phyloP scores from a whole-genome alignment of 176 grass and related monocot species.

The Elaeis guineensis region DNA sequence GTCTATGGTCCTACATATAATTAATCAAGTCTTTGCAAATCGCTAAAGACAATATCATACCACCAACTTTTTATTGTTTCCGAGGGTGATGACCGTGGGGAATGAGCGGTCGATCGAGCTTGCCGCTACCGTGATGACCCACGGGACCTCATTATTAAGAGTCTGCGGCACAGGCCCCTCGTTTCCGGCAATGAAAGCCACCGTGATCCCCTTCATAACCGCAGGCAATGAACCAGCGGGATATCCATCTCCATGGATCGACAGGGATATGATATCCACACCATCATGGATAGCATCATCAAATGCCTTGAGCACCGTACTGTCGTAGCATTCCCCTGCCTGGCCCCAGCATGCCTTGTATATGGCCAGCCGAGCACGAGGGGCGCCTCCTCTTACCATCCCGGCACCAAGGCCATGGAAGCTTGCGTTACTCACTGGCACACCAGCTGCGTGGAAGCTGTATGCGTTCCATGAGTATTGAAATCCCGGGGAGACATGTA shows the following conservation, averaged over 20 bases:
- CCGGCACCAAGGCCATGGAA: background rate
- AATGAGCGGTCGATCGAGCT: constrained; percentile 26
- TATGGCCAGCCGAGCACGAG: constrained; percentile 16
- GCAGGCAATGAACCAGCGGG: background rate
- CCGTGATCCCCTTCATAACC: background rate
- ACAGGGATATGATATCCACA: constrained; percentile 22
- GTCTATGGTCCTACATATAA: too few species aligned
- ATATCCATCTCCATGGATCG: background rate
- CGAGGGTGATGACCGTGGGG: constrained; percentile 29
- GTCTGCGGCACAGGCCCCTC: background rate
- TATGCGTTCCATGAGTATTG: constrained; percentile 18
- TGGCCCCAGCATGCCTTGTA: constrained; percentile 20
- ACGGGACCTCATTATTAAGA: background rate
- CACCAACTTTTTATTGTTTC: constrained; percentile 33
- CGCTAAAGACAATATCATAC: background rate
- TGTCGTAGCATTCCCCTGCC: background rate
- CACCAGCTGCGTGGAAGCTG: constrained; percentile 18
- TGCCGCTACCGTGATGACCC: background rate
- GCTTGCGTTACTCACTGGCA: background rate
- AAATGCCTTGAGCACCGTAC: background rate
- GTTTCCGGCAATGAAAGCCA: background rate
- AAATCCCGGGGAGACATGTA: constrained; percentile 24
- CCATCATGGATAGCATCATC: constrained; percentile 23
- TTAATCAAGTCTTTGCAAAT: too few species aligned
- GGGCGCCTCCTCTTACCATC: background rate